phyloP scores from a whole-genome alignment of 257 asterid genomes.

The Solanum ahanhuiri region DNA sequence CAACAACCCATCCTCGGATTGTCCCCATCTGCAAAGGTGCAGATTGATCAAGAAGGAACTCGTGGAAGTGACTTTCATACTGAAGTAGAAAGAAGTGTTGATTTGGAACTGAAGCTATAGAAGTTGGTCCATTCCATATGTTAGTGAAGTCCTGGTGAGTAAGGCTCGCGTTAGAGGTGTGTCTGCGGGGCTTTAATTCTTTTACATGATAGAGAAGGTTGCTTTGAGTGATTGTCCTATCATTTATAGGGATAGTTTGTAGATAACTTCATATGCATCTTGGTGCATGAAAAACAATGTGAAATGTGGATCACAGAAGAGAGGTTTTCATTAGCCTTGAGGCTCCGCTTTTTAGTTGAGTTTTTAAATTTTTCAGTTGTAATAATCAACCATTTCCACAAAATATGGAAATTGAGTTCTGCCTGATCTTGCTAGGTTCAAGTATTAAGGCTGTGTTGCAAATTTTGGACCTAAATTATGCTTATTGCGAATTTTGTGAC shows the following conservation, averaged over 20 bases:
- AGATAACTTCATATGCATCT: too few species aligned
- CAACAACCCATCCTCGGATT: slow-evolving; percentile 31
- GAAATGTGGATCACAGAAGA: too few species aligned
- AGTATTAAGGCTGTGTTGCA: neutral
- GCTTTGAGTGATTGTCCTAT: neutral
- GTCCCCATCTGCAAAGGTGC: slow-evolving; percentile 31
- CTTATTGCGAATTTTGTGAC: neutral
- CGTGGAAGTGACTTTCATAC: slow-evolving; percentile 13
- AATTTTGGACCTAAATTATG: neutral
- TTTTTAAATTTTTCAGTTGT: too few species aligned
- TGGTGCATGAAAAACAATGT: too few species aligned
- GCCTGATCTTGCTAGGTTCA: neutral
- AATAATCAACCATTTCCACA: too few species aligned
- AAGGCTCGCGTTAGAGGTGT: neutral
- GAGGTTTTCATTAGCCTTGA: too few species aligned
- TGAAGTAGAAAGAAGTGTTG: slow-evolving; percentile 33
- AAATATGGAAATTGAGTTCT: too few species aligned
- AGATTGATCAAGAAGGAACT: slow-evolving; percentile 7
- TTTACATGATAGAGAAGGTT: neutral
- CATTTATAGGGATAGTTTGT: neutral
- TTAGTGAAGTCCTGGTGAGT: neutral
- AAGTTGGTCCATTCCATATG: neutral
- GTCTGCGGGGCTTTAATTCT: neutral
- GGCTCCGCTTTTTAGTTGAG: too few species aligned
- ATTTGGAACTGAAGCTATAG: slow-evolving; percentile 62